These are phyloP conservation scores for Tetracentron sinense DNA, from an alignment of 164 flowering plant species.

Conservation along the genomic window DNA sequence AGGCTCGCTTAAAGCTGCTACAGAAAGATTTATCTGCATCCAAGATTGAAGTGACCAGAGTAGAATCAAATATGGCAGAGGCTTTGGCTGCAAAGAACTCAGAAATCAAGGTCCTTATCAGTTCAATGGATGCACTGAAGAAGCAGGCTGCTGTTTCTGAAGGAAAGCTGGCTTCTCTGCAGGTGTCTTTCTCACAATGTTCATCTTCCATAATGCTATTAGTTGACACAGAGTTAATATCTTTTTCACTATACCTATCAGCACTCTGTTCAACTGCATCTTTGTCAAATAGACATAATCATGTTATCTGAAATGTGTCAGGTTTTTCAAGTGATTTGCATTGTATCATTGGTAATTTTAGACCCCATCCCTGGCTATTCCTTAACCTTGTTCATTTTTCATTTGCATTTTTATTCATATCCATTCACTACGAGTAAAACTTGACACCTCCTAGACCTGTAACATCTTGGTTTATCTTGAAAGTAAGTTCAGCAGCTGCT, in stretches of 20 bases:
- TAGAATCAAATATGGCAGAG: constrained; percentile 75
- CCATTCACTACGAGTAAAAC: neutral
- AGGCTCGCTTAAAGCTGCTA: constrained; percentile 71
- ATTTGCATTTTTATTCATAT: neutral
- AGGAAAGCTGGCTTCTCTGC: constrained; percentile 84
- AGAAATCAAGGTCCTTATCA: constrained; percentile 79
- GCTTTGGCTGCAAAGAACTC: constrained; percentile 91
- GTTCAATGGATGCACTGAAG: constrained; percentile 68
- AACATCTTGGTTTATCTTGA: no score
- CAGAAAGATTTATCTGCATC: constrained; percentile 70
- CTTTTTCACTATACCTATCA: no score
- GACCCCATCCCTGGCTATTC: neutral
- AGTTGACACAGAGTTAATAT: no score
- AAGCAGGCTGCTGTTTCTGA: constrained; percentile 85
- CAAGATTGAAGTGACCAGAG: constrained; percentile 57
- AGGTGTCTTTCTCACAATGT: constrained; percentile 41
- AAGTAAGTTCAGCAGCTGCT: no score
- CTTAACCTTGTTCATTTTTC: neutral
- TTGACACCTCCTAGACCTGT: no score
- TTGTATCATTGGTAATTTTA: neutral
- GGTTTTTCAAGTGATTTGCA: neutral
- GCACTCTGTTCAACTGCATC: neutral
- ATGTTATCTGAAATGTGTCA: neutral
- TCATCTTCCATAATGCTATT: neutral
- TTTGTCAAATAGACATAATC: neutral